A percentile compares a stretch with the other conserved stretches of the same genome.
Evolutionary conservation across 352 stramenopile genomes (phyloP).

Genomic region (Globisporangium camurandrum): DNA sequence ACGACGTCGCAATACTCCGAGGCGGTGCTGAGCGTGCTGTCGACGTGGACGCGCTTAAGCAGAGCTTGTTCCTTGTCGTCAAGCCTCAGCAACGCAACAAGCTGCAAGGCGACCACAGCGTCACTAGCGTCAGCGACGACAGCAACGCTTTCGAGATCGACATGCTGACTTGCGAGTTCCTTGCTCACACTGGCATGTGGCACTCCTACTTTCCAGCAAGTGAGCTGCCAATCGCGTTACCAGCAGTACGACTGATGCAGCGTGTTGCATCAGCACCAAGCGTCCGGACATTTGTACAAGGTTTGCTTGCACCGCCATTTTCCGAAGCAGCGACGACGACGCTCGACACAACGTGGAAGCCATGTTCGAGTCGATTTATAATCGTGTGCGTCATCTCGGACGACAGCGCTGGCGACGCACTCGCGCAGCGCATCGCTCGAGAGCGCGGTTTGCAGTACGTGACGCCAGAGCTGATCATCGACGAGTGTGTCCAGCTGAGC

Average conservation of each 20-base stretch:
- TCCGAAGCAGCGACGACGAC: too few relatives aligned
- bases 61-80: conserved; percentile 12
- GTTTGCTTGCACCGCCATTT: not conserved
- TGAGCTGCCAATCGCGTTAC: not conserved
- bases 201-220: not conserved
- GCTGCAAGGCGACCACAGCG: too few relatives aligned
- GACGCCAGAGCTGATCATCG: conserved; percentile 32
- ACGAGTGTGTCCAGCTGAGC: conserved; percentile 44
- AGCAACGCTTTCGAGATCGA: conserved; percentile 21
- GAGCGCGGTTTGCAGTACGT: conserved; percentile 31
- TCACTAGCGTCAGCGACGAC: conserved; percentile 4
- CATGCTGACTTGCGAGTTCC: conserved; percentile 15
- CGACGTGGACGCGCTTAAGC: conserved; percentile 18
- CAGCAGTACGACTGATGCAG: too few relatives aligned
- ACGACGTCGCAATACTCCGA: conserved; percentile 12
- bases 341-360: conserved; percentile 12
- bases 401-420: conserved; percentile 13
- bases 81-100: not conserved
- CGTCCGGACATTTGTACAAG: conserved; percentile 3
- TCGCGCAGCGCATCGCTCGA: conserved; percentile 19
- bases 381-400: conserved; percentile 25
- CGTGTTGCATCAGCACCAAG: too few relatives aligned
- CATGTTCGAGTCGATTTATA: conserved; percentile 2
- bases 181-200: conserved; percentile 21
- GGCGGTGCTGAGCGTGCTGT: not conserved